These are phyloP conservation scores for Lepiota venenata DNA, from an alignment of 768 basidiomycete species.

Conservation along the genomic window DNA sequence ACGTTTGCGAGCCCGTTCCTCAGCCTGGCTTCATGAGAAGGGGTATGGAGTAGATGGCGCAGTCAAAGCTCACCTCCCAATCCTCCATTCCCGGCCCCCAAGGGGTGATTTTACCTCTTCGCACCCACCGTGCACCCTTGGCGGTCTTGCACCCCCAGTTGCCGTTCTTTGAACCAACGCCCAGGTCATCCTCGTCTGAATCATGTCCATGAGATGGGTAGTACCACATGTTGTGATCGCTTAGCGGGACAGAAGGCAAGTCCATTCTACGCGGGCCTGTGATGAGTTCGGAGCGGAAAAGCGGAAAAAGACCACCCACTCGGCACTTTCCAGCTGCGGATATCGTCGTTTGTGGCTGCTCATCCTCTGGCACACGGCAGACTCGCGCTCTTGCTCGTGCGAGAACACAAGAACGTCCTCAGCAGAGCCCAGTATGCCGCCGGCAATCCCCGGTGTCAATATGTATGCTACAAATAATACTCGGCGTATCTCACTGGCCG, in stretches of 20 bases:
- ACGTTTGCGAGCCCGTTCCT: constrained; percentile 82
- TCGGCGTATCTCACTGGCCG: constrained; percentile 31
- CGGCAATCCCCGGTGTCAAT: constrained; percentile 18
- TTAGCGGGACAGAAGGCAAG: constrained; percentile 35
- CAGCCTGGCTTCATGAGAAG: constrained; percentile 45
- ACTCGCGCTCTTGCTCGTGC: neutral
- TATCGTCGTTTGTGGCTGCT: constrained; percentile 6
- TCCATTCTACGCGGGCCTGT: constrained; percentile 1
- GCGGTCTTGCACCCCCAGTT: constrained; percentile 85
- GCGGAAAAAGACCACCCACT: constrained; percentile 9
- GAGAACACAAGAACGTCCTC: neutral
- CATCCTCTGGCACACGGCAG: neutral
- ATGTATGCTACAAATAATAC: constrained; percentile 25
- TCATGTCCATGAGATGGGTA: constrained; percentile 77
- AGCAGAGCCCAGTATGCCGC: neutral
- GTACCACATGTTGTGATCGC: constrained; percentile 79
- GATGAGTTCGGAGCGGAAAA: neutral
- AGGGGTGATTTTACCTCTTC: constrained; percentile 74
- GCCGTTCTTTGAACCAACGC: constrained; percentile 48
- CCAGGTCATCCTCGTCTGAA: constrained; percentile 56
- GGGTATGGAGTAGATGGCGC: constrained; percentile 4
- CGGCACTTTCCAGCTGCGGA: constrained; percentile 4
- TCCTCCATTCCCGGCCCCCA: constrained; percentile 87
- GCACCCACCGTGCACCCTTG: constrained; percentile 78
- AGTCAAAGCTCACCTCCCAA: constrained; percentile 62